Base-by-base conservation (phyloP, 2,329 filamentous ascomycete species). In the Diaporthe longicolla region DNA sequence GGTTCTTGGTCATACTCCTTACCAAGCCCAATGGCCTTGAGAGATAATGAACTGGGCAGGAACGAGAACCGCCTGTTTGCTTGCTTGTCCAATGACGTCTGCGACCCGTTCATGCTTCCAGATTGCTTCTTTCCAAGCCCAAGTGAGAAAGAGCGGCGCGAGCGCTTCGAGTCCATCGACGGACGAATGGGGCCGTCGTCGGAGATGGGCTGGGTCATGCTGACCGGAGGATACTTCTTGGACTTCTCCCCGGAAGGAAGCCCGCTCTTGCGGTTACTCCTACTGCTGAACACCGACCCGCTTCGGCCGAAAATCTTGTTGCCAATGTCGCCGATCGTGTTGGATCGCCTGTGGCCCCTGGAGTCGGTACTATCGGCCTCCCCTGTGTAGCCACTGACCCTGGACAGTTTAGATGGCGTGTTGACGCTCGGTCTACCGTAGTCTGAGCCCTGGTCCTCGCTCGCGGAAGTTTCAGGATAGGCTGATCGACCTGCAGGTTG, bases 251-350 rank as follows among this genome's bases (percentile, higher is more conserved):
- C 84, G 73, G 83, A 79, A 55, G 75, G 77, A 29, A 75, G 72
- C 71, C 78, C 81, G 74, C 88, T 85, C 82, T 88, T 89, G 80
- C 88, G 87, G 77, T 82, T 82, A 37, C 48, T 55, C 80, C 86
- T 85, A 52, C 90, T 88, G n/a, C 93, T 92, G 80, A 97, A 95
- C 74, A 97, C 88, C 11, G 94, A 97, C 19, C 93, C 93, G 77
- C 92, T 94, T 76, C 95, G 92, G 55, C 95, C 94, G 83, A 98
- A 94, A 48, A 98, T 86, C 83, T 94, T 97, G 79, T 94, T 94
- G 70, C 94, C 92, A 73, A 98, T 90, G 83, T 90, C 95, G 80
- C 91, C 95, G 85, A 94, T 94, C 77, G 93, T 93, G 84, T 90
- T 92, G 35, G 92, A 94, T 80, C 91, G 87, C 82, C 91, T 92